Evolutionary conservation across 768 basidiomycete species (phyloP).

Genomic region (Trametes coccinea): DNA sequence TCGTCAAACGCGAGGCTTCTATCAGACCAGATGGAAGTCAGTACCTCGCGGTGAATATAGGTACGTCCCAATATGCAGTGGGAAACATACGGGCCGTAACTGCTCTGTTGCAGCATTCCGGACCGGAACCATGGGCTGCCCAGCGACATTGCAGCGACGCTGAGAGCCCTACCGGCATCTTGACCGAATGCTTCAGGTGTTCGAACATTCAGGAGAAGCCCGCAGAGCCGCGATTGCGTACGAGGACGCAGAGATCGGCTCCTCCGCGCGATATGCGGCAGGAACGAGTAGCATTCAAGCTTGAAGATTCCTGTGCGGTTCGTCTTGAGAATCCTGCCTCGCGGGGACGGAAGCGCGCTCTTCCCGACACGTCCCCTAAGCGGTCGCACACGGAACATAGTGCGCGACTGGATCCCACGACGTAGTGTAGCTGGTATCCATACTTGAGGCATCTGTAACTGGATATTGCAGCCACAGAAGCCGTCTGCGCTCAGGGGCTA

Average conservation of each 20-base stretch:
- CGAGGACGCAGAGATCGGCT: conserved; percentile 3
- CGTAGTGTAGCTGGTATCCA: background rate
- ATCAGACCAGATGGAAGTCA: background rate
- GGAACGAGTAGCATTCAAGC: conserved; percentile 3
- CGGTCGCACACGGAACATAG: background rate
- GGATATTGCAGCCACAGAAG: background rate
- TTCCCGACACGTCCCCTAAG: conserved; percentile 1
- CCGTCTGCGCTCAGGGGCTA: too few species aligned
- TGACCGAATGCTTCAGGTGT: background rate
- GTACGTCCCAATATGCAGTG: background rate
- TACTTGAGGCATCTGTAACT: background rate
- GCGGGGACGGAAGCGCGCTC: conserved; percentile 2
- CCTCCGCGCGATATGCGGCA: conserved; percentile 1
- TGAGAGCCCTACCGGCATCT: background rate
- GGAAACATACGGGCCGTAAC: background rate
- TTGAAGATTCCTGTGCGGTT: conserved; percentile 6
- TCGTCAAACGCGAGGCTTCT: conserved; percentile 7
- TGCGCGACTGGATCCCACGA: background rate
- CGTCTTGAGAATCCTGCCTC: background rate
- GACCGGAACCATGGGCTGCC: background rate
- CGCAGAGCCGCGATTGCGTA: background rate
- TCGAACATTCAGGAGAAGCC: background rate
- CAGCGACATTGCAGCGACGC: background rate
- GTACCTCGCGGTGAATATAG: background rate
- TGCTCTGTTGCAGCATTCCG: background rate